These are phyloP conservation scores for Irpex sp. DNA, from an alignment of 1,284 basidiomycete genomes.

Conservation along the genomic window DNA sequence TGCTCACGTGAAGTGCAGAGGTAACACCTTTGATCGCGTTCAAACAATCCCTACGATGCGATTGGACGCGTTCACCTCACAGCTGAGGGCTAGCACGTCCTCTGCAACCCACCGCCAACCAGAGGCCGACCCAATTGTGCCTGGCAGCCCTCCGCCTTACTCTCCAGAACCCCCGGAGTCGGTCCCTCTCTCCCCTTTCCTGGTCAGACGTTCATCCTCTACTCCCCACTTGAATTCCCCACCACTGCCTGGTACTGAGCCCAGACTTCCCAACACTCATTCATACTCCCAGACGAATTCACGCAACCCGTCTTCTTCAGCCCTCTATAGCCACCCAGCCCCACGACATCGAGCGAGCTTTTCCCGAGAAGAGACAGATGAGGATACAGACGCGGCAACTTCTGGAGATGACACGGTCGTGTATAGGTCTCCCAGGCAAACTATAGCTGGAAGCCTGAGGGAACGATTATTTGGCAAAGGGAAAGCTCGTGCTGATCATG, in stretches of 20 bases:
- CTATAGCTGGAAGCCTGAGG: constrained; percentile 20
- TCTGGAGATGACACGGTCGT: constrained; percentile 26
- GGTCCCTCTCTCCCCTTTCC: constrained; percentile 9
- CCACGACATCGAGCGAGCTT: constrained; percentile 3
- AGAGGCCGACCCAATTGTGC: neutral
- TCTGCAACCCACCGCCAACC: neutral
- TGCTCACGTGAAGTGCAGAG: too few species aligned
- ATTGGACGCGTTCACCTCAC: neutral
- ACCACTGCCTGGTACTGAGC: constrained; percentile 1
- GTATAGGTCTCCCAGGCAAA: constrained; percentile 18
- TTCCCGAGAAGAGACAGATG: constrained; percentile 14
- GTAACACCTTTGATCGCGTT: neutral
- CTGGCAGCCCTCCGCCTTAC: constrained; percentile 18
- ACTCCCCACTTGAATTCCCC: constrained; percentile 16
- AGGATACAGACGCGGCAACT: constrained; percentile 19
- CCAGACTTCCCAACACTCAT: neutral
- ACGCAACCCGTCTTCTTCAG: constrained; percentile 8
- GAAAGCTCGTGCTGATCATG: constrained; percentile 22
- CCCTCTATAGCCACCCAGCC: constrained; percentile 1
- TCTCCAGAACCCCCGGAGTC: constrained; percentile 13
- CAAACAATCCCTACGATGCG: neutral
- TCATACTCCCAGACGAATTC: constrained; percentile 6
- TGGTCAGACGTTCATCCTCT: constrained; percentile 12
- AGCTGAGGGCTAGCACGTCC: neutral
- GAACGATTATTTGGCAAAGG: constrained; percentile 33